These are phyloP conservation scores for Antrodiella citrinella DNA, from an alignment of 768 basidiomycete genomes.

Conservation along the genomic window DNA sequence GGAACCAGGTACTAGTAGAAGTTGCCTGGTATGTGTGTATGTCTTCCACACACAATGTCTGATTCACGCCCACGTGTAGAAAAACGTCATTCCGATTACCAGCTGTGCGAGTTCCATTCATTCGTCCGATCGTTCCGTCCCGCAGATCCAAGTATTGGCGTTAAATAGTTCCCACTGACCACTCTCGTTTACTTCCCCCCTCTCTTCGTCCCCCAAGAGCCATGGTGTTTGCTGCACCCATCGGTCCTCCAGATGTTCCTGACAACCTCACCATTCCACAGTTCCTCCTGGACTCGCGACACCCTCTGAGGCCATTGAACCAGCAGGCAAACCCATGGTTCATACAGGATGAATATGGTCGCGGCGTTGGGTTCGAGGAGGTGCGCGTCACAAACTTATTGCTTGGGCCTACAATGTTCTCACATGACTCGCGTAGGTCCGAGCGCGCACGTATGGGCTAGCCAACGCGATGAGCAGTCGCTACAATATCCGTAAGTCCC, in stretches of 20 bases:
- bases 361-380: conserved; percentile 31
- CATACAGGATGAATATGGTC: conserved; percentile 43
- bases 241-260: conserved; percentile 30
- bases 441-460: conserved; percentile 36
- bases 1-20: too few species aligned
- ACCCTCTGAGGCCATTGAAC: conserved; percentile 33
- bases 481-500: conserved; percentile 36
- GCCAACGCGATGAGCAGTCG: conserved; percentile 37
- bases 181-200: not conserved
- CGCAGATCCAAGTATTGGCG: too few species aligned
- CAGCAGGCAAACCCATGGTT: conserved; percentile 33
- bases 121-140: too few species aligned
- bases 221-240: conserved; percentile 14
- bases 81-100: too few species aligned
- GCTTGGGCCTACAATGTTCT: not conserved
- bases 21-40: too few species aligned
- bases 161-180: too few species aligned
- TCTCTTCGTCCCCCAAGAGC: conserved; percentile 8
- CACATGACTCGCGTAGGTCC: conserved; percentile 26
- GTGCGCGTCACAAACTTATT: conserved; percentile 18
- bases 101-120: too few species aligned
- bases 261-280: conserved; percentile 47
- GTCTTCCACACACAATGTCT: too few species aligned
- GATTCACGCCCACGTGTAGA: too few species aligned
- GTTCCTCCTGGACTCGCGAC: conserved; percentile 40